These are phyloP conservation scores for Acacia pycnantha DNA, from an alignment of 331 rosid species.

Conservation along the genomic window DNA sequence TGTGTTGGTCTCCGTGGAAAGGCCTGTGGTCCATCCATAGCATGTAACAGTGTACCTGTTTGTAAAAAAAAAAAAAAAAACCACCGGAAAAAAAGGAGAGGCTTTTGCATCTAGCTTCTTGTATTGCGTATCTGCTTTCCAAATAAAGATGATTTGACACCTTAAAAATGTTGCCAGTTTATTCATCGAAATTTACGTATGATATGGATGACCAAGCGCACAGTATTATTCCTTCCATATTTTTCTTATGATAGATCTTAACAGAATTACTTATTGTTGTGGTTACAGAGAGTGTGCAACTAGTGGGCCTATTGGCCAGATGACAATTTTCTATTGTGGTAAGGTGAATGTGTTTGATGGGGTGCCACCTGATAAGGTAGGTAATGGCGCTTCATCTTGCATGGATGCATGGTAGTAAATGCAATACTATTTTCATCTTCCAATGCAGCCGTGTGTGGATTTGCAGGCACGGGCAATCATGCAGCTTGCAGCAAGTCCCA, in stretches of 20 bases:
- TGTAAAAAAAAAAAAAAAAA: not conserved
- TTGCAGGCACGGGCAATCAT: constrained; percentile 90
- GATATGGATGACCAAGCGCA: not conserved
- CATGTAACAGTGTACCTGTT: not conserved
- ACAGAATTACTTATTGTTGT: constrained; percentile 33
- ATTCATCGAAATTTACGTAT: not conserved
- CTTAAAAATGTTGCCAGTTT: not conserved
- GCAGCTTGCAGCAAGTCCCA: constrained; percentile 86
- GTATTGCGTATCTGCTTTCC: not conserved
- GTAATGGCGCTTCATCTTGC: constrained; percentile 44
- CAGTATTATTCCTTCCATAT: not conserved
- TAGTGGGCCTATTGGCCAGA: constrained; percentile 60
- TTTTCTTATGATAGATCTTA: constrained; percentile 23
- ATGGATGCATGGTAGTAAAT: constrained; percentile 42
- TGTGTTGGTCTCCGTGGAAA: constrained; percentile 5
- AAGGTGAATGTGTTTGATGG: constrained; percentile 96
- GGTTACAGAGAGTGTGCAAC: constrained; percentile 61
- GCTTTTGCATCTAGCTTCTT: not conserved
- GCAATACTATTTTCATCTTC: constrained; percentile 31
- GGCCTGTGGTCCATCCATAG: not conserved
- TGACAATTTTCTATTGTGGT: constrained; percentile 97
- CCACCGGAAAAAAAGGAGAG: not conserved
- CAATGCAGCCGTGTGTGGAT: constrained; percentile 47
- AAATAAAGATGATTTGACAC: constrained; percentile 1
- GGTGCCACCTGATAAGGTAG: constrained; percentile 91